Conservation (phyloP, 257 asterid species). For the Solanum medicagineum region DNA sequence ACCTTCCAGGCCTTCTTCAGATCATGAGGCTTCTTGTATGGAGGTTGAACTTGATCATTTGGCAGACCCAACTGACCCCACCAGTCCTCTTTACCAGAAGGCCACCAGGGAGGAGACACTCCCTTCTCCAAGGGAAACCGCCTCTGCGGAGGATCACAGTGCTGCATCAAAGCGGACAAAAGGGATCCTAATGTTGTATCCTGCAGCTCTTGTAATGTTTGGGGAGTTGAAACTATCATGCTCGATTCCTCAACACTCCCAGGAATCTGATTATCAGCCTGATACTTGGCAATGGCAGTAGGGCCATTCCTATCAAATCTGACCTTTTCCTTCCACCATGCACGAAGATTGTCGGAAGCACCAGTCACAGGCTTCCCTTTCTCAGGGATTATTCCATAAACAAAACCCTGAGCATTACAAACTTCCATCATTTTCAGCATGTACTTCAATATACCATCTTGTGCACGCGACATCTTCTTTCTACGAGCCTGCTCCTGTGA, state of each 20-base stretch:
- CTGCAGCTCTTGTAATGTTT: conserved; percentile 40
- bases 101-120: conserved; percentile 62
- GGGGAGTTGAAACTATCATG: conserved; percentile 15
- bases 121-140: conserved; percentile 43
- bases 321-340: conserved; percentile 68
- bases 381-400: conserved; percentile 59
- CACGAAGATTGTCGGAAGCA: conserved; percentile 52
- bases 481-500: conserved; percentile 53
- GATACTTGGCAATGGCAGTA: conserved; percentile 39
- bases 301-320: conserved; percentile 50
- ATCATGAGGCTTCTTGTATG: conserved; percentile 53
- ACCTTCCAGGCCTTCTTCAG: conserved; percentile 48
- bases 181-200: conserved; percentile 48
- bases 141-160: conserved; percentile 51
- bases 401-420: conserved; percentile 56
- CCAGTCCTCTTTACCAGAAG: conserved; percentile 47
- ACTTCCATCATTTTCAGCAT: conserved; percentile 66
- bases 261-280: conserved; percentile 19
- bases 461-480: conserved; percentile 62
- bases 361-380: conserved; percentile 58
- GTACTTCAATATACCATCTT: conserved; percentile 52
- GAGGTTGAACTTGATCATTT: conserved; percentile 32
- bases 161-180: conserved; percentile 50
- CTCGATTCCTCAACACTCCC: conserved; percentile 26
- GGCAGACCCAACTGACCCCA: conserved; percentile 31